Base-by-base conservation (phyloP, 805 yeast genomes). In the Kuraishia ogatae region DNA sequence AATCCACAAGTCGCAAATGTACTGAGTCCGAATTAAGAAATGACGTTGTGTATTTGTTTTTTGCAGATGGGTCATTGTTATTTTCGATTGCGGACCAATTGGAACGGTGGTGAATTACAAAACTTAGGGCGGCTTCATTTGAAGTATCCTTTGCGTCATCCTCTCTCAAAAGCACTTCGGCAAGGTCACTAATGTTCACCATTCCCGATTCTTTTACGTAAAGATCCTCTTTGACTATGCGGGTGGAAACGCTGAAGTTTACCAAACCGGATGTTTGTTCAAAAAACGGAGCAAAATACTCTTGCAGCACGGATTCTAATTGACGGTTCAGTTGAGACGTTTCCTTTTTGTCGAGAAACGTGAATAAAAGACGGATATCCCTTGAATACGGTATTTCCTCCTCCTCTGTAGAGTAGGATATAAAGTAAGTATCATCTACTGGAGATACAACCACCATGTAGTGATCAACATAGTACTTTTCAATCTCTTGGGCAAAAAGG, bases 401-500 rank as follows among this genome's bases (percentile, higher is more conserved):
- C 22, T 48, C 55, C 20, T 39, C 50, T 23, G 24, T 13, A 6
- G 39, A 22, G 13, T n/a, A 20, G 7, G 22, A 22, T 20, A 35
- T 35, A 15, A 7, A 35, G 43, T 35, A 35, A 17, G 43, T 8
- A 35, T 35, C 43, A 35, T 35, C 43, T 15, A 11, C 15, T 8
- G 43, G 43, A 35, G 7, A 11, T 17, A 39, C 24, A 17, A 35
- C 39, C 52, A 29, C 49, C 3, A 39, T 11, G 24, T 35, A 53
- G 22, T 53, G 48, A 23, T 53, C 52, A 24, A 49, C 39, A 19
- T 23, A 48, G 35, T 22, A 28, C 26, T 66, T 55, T 13, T 64
- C 64, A 52, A 74, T 58, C 54, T 81, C 85, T 10, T 71, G 65
- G 19, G 62, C 65, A 62, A 78, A 79, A 7, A 79, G 64, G 54